Percentiles rank a stretch among this genome's conserved stretches.
Conservation (phyloP, 768 basidiomycete species). For the Terana coerulea region DNA sequence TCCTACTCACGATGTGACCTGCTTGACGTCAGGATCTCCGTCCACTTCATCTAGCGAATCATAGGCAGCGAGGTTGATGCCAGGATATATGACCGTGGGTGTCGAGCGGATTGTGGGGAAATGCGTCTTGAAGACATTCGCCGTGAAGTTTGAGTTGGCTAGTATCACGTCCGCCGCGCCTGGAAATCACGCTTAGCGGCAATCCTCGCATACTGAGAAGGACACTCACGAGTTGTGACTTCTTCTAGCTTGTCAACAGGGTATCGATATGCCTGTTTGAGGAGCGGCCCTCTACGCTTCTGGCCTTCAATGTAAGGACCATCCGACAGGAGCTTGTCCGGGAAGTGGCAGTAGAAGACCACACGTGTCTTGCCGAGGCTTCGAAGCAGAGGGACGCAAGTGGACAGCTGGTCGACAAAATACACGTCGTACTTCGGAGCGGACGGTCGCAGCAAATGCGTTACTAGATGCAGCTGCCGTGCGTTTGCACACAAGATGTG, state of each 20-base stretch:
- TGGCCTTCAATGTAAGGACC: constrained; percentile 61
- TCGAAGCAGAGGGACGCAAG: constrained; percentile 82
- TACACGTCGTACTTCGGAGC: constrained; percentile 72
- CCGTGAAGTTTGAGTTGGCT: constrained; percentile 89
- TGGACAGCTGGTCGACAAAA: constrained; percentile 94
- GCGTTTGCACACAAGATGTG: constrained; percentile 88
- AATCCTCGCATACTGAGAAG: not conserved
- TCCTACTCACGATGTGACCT: constrained; percentile 55
- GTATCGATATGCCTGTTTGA: constrained; percentile 77
- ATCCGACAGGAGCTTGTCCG: constrained; percentile 85
- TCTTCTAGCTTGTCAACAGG: constrained; percentile 94
- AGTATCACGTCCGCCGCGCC: constrained; percentile 89
- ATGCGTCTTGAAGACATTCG: constrained; percentile 71
- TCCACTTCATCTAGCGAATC: constrained; percentile 35
- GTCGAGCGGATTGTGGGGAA: constrained; percentile 61
- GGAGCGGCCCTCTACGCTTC: constrained; percentile 36
- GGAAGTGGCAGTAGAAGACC: constrained; percentile 98
- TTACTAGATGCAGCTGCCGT: constrained; percentile 80
- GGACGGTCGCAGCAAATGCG: constrained; percentile 50
- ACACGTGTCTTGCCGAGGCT: constrained; percentile 67
- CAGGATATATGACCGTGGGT: constrained; percentile 90
- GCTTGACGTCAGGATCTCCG: constrained; percentile 46
- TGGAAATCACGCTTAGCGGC: constrained; percentile 26
- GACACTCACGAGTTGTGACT: constrained; percentile 71
- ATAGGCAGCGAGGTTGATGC: constrained; percentile 82